Evolutionary conservation across 2,329 filamentous ascomycete genomes (phyloP).

Genomic region (Didymella pinodella): DNA sequence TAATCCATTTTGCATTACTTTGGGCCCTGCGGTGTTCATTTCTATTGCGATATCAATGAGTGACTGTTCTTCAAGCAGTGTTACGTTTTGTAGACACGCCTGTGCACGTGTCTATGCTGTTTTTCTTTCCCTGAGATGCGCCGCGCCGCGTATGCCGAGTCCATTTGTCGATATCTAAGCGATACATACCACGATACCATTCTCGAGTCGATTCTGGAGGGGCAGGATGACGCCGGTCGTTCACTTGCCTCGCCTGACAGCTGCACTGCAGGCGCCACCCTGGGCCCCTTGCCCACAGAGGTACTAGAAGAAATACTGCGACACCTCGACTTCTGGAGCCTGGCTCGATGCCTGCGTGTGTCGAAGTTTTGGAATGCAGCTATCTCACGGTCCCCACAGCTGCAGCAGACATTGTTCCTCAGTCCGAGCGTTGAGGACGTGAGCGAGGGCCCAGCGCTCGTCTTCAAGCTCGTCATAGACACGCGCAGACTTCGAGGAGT

Average conservation of each 20-base stretch:
- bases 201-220: slow-evolving; percentile 13
- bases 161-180: slow-evolving; percentile 17
- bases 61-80: slow-evolving; percentile 12
- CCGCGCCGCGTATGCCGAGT: slow-evolving; percentile 18
- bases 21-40: background rate
- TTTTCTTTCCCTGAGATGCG: slow-evolving; percentile 14
- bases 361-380: slow-evolving; percentile 17
- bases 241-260: slow-evolving; percentile 9
- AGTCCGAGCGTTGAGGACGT: slow-evolving; percentile 5
- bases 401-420: slow-evolving; percentile 21
- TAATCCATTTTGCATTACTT: slow-evolving; percentile 12
- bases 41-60: slow-evolving; percentile 10
- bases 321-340: slow-evolving; percentile 20
- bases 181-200: slow-evolving; percentile 12
- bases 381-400: slow-evolving; percentile 16
- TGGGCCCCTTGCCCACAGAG: slow-evolving; percentile 19
- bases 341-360: slow-evolving; percentile 20
- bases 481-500: slow-evolving; percentile 8
- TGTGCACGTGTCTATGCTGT: slow-evolving; percentile 14
- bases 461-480: slow-evolving; percentile 23
- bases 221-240: slow-evolving; percentile 16
- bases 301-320: slow-evolving; percentile 13
- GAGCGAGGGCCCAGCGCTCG: slow-evolving; percentile 14
- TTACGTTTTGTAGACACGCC: slow-evolving; percentile 18
- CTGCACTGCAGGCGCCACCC: slow-evolving; percentile 1